Evolutionary conservation across 208 protist genomes (phyloP).

Genomic region (Crithidia acanthocephali): DNA sequence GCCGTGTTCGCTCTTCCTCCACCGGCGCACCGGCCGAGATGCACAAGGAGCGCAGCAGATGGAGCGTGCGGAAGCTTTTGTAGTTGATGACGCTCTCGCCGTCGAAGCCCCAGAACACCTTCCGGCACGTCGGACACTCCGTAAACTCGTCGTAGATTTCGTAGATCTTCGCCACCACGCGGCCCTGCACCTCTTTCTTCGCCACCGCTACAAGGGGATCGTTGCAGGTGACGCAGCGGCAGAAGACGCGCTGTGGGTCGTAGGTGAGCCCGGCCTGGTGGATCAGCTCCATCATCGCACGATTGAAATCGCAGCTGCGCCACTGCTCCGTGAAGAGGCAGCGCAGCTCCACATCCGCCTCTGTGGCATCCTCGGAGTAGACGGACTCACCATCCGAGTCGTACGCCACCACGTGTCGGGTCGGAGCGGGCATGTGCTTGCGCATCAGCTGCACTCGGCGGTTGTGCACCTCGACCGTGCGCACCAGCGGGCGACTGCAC

Average conservation of each 20-base stretch:
- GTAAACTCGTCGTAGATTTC: slow-evolving; percentile 74
- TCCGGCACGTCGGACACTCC: slow-evolving; percentile 66
- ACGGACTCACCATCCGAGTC: slow-evolving; percentile 79
- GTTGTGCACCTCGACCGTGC: slow-evolving; percentile 53
- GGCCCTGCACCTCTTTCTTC: slow-evolving; percentile 44
- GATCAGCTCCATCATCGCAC: slow-evolving; percentile 56
- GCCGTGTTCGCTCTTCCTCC: slow-evolving; percentile 16
- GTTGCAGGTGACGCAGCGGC: slow-evolving; percentile 76
- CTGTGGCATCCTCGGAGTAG: slow-evolving; percentile 48
- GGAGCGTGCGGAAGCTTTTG: slow-evolving; percentile 73
- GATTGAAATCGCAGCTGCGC: slow-evolving; percentile 42
- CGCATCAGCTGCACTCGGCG: slow-evolving; percentile 20
- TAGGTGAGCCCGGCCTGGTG: slow-evolving; percentile 40
- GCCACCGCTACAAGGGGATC: slow-evolving; percentile 43
- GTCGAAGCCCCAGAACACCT: slow-evolving; percentile 85
- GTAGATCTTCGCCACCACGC: slow-evolving; percentile 64
- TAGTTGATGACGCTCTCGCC: slow-evolving; percentile 74
- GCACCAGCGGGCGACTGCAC: slow-evolving; percentile 45
- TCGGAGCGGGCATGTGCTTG: neutral
- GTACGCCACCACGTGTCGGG: slow-evolving; percentile 56
- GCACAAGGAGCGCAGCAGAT: slow-evolving; percentile 58
- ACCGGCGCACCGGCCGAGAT: slow-evolving; percentile 36
- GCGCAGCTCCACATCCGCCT: slow-evolving; percentile 33
- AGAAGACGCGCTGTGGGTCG: slow-evolving; percentile 47
- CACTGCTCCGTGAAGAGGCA: slow-evolving; percentile 52